Base-by-base conservation (phyloP, 768 basidiomycete genomes). In the Gymnopilus dilepis region DNA sequence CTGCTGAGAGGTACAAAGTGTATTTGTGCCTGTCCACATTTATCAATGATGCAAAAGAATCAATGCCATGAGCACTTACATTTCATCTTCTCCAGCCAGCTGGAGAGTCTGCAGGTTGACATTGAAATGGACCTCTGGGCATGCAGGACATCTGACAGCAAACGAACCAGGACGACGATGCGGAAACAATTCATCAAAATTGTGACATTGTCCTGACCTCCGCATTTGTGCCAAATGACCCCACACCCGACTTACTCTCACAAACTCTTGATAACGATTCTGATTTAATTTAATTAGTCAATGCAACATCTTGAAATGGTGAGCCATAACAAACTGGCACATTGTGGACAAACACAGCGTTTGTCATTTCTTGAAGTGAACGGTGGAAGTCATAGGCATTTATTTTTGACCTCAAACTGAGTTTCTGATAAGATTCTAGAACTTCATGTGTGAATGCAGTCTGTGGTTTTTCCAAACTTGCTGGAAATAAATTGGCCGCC, bases 381-480 rank as follows among this genome's bases (percentile, higher is more conserved):
- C 56, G 47, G 37, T 67, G 43, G 48, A 71, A 80, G 52, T 79
- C 74, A 34, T 73, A 75, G 0, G 63, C 61, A 0, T 71, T 70
- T 7, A 70, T 61, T 56, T 80, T 80, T 2, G 70, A 77, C 19
- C 73, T 54, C 0, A 76, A 56, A 0, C 63, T 70, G 28, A 74
- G 70, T 1, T 71, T 9, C n/a, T 79, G 75, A 42, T 76, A 80
- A 11, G 62, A 34, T 0, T 73, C 42, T 47, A 74, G 62, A 0
- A 68, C 21, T 12, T 53, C 56, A 26, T 70, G 69, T 3, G 67
- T 65, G 50, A 69, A 68, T 6, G 41, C 65, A 1, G 65, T 68
- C 37, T 59, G 43, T 8, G 68, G 69, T 8, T 43, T 53, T n/a
- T 38, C 37, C 22, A 62, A 30, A 6, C 64, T 67, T 11, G 60